Conservation (phyloP, 345 rosid species). For the Nephelium lappaceum region DNA sequence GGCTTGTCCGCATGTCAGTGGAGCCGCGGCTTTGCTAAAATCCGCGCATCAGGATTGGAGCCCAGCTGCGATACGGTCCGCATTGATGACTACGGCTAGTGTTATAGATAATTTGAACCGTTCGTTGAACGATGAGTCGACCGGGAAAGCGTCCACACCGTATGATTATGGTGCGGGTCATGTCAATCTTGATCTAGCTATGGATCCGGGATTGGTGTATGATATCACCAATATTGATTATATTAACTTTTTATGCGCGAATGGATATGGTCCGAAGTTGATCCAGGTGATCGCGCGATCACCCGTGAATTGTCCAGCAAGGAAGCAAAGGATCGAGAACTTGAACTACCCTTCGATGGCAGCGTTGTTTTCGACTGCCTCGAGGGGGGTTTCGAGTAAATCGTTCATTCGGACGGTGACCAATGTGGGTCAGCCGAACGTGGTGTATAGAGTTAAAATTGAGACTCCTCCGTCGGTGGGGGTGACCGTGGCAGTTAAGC, state of each 20-base stretch:
- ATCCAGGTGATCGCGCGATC: constrained; percentile 73
- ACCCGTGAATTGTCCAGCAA: constrained; percentile 54
- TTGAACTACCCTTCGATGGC: constrained; percentile 81
- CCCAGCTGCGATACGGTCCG: constrained; percentile 71
- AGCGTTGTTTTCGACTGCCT: constrained; percentile 55
- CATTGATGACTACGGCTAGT: constrained; percentile 82
- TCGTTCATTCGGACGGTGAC: constrained; percentile 62
- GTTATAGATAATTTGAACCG: constrained; percentile 50
- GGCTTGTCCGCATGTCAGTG: constrained; percentile 86
- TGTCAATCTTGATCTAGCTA: constrained; percentile 64
- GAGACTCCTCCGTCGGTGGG: constrained; percentile 66
- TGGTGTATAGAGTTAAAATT: constrained; percentile 44
- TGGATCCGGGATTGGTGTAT: constrained; percentile 82
- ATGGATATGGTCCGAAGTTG: constrained; percentile 62
- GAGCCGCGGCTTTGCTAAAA: constrained; percentile 82
- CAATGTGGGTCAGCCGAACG: constrained; percentile 58
- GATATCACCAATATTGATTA: constrained; percentile 67
- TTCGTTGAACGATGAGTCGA: constrained; percentile 69
- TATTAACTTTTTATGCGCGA: constrained; percentile 65
- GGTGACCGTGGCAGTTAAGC: constrained; percentile 58
- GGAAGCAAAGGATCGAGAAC: constrained; percentile 63
- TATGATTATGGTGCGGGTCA: constrained; percentile 76
- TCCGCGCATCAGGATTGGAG: constrained; percentile 84
- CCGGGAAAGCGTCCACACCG: constrained; percentile 57
- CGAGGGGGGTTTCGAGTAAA: constrained; percentile 43